Base-by-base conservation (phyloP, 1,139 yeast genomes). In the Waltiozyma sp. region DNA sequence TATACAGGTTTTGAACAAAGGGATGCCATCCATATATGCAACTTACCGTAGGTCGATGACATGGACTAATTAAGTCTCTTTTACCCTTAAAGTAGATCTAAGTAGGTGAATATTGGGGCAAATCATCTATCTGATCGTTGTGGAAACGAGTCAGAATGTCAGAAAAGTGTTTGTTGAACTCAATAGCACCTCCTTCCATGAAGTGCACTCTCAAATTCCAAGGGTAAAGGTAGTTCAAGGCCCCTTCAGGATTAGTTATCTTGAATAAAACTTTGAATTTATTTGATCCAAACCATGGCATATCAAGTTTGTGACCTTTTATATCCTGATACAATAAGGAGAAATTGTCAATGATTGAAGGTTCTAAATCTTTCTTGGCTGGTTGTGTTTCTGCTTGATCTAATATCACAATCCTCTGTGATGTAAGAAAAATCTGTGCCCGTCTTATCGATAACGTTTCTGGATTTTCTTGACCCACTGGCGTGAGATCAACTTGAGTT, bases 231-330 rank as follows among this genome's bases (percentile, higher is more conserved):
- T 59, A 60, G 13, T 74, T 73, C 34, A 77, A 73, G 40, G 72
- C 76, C 40, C 72, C 65, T 6, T 65, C 62, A 3, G 57, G 53
- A 19, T 58, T 47, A 3, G 63, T 55, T 43, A 69, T 63, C 42
- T 56, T 64, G 51, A 73, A 70, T 38, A 66, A 44, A 40, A 71
- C 65, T 49, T 66, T 65, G 70, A 74, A 72, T 52, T 65, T 70
- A 51, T 73, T 74, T 19, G 76, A 66, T 0, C 80, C 80, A 53
- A 73, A 70, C 77, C 77, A 73, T 1, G 78, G 78, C 18, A 74
- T 64, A 43, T 68, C 64, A 40, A 73, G 49, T 42, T 64, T 60
- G 52, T 70, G 72, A 0, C 43, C 45, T 3, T 45, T 23, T 2
- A 55, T 38, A 28, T 54, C 58, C 2, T 38, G 43, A 37, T 59